These are phyloP conservation scores for Podospora pseudopauciseta DNA, from an alignment of 495 filamentous ascomycete species.

Conservation along the genomic window DNA sequence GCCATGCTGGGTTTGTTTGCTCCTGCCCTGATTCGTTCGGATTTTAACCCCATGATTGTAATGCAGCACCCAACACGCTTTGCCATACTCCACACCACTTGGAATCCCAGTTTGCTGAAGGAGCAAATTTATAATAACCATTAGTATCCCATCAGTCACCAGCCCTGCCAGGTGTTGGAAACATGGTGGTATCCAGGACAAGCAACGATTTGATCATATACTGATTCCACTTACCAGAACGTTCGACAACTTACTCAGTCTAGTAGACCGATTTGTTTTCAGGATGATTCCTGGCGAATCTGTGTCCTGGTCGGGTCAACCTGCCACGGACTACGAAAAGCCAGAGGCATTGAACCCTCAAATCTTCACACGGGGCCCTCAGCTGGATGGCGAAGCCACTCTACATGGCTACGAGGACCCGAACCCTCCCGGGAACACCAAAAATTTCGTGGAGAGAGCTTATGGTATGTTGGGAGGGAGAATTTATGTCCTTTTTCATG, in stretches of 20 bases:
- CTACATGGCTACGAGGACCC: conserved; percentile 31
- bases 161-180: background rate
- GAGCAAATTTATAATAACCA: background rate
- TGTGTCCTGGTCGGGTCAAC: background rate
- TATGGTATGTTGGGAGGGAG: conserved; percentile 21
- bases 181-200: background rate
- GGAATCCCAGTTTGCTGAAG: background rate
- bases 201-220: background rate
- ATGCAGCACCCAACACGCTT: conserved; percentile 1
- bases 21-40: conserved; percentile 9
- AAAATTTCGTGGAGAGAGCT: conserved; percentile 30
- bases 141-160: background rate
- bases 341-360: conserved; percentile 26
- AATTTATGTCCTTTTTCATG: background rate
- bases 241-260: background rate
- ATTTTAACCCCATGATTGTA: conserved; percentile 14
- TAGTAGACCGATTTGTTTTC: background rate
- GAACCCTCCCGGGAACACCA: conserved; percentile 21
- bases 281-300: background rate
- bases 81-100: background rate
- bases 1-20: background rate
- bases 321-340: conserved; percentile 36
- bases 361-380: conserved; percentile 8
- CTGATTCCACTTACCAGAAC: background rate
- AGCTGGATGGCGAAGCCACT: conserved; percentile 29